These are phyloP conservation scores for Erysimum pusillum DNA, from an alignment of 441 rosid genomes.

Conservation along the genomic window DNA sequence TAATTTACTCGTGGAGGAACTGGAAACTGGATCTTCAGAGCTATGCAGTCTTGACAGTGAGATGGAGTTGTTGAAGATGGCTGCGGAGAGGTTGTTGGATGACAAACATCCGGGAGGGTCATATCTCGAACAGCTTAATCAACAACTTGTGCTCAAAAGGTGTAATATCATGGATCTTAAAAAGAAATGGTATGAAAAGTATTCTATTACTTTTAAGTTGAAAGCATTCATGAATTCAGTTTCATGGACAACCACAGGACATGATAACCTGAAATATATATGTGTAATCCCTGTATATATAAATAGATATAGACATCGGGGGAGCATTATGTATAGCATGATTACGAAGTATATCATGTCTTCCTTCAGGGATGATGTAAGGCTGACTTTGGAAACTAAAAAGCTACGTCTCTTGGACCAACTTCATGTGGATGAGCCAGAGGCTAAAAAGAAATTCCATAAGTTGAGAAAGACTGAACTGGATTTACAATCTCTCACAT, in stretches of 20 bases:
- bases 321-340: slow-evolving; percentile 3
- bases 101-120: slow-evolving; percentile 56
- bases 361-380: slow-evolving; percentile 62
- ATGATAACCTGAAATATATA: slow-evolving; percentile 23
- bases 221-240: slow-evolving; percentile 18
- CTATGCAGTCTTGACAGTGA: slow-evolving; percentile 60
- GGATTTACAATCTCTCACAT: slow-evolving; percentile 59
- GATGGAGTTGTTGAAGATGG: slow-evolving; percentile 61
- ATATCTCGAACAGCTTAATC: slow-evolving; percentile 60
- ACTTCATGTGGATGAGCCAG: slow-evolving; percentile 60
- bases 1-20: slow-evolving; percentile 46
- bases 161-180: slow-evolving; percentile 54
- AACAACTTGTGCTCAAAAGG: slow-evolving; percentile 56
- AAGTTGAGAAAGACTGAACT: slow-evolving; percentile 63
- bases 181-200: slow-evolving; percentile 61
- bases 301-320: background rate
- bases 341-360: slow-evolving; percentile 28
- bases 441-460: slow-evolving; percentile 61
- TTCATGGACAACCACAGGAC: slow-evolving; percentile 24
- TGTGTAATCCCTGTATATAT: background rate
- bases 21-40: slow-evolving; percentile 54
- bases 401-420: slow-evolving; percentile 66
- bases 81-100: slow-evolving; percentile 65
- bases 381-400: slow-evolving; percentile 63
- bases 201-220: slow-evolving; percentile 3